A percentile compares a stretch with the other conserved stretches of the same genome.
Conservation (phyloP, 2,329 filamentous ascomycete genomes). For the Fusarium coffeatum region DNA sequence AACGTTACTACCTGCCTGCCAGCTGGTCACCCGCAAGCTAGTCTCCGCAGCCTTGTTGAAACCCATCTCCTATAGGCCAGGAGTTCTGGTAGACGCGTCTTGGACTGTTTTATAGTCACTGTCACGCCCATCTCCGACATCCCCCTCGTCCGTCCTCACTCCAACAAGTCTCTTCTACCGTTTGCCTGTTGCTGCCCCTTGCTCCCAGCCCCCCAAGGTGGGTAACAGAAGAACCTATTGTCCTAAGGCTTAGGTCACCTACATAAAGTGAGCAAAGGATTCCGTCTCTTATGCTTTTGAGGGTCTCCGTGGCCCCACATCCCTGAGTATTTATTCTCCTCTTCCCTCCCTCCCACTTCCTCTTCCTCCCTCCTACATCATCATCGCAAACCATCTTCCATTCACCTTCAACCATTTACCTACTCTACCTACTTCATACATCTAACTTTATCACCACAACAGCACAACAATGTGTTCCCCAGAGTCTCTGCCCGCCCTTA, state of each 20-base stretch:
- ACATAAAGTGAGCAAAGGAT: too few relatives aligned
- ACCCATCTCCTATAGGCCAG: background rate
- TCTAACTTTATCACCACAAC: background rate
- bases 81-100: background rate
- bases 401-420: background rate
- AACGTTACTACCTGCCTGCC: background rate
- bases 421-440: background rate
- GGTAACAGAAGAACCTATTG: background rate
- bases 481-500: background rate
- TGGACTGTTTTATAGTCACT: conserved; percentile 1
- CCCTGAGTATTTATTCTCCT: background rate
- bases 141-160: background rate
- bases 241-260: background rate
- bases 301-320: background rate
- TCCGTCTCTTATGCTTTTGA: background rate
- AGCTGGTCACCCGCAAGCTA: background rate
- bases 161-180: background rate
- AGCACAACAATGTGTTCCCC: background rate
- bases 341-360: background rate
- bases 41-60: background rate
- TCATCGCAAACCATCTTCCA: background rate
- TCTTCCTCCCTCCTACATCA: background rate
- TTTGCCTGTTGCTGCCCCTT: background rate
- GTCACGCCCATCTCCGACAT: background rate
- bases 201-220: background rate